phyloP scores from a whole-genome alignment of 129 eudicot species.

The Apium graveolens region DNA sequence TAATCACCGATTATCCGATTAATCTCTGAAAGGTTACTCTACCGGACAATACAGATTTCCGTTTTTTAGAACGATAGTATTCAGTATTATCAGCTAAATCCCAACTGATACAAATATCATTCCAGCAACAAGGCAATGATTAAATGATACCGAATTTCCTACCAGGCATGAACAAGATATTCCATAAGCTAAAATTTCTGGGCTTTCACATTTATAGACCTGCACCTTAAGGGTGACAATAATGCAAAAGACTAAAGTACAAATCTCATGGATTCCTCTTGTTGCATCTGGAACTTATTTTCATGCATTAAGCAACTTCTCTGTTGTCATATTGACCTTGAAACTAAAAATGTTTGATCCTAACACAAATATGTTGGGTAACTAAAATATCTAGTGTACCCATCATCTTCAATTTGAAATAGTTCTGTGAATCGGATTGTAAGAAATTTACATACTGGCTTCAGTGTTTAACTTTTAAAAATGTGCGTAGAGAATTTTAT shows the following conservation, averaged over 20 bases:
- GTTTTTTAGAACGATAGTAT: too few relatives aligned
- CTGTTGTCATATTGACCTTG: background rate
- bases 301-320: constrained; percentile 7
- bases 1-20: too few relatives aligned
- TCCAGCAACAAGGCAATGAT: background rate
- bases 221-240: background rate
- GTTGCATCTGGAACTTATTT: background rate
- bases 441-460: background rate
- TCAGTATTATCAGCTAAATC: background rate
- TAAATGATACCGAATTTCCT: background rate
- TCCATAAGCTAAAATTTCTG: background rate
- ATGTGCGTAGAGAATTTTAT: background rate
- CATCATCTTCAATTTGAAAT: background rate
- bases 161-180: background rate
- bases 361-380: background rate
- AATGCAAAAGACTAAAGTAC: background rate
- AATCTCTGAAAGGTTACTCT: too few relatives aligned
- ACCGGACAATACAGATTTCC: too few relatives aligned
- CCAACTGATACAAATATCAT: background rate
- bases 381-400: background rate
- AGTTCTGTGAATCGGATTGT: background rate
- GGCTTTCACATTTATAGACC: background rate
- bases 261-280: background rate
- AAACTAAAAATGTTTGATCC: background rate
- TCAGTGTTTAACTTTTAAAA: background rate